These are phyloP conservation scores for Aspergillus sergii DNA, from an alignment of 2,329 filamentous ascomycete species.

Conservation along the genomic window DNA sequence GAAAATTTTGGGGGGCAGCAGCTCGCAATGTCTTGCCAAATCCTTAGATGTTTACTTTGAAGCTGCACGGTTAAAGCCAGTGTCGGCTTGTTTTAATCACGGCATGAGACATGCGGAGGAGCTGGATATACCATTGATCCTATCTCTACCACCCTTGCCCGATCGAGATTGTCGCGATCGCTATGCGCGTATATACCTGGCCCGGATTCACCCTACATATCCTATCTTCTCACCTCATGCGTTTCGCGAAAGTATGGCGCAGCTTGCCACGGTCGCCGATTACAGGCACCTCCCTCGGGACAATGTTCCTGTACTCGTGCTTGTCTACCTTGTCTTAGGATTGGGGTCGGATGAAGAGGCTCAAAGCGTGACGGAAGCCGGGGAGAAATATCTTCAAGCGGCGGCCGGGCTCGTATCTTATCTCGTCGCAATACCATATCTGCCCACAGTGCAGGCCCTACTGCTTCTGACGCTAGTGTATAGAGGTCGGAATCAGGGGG, in stretches of 20 bases:
- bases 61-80: conserved; percentile 12
- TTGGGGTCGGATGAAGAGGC: conserved; percentile 15
- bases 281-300: conserved; percentile 7
- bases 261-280: not conserved
- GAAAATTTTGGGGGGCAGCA: conserved; percentile 19
- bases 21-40: conserved; percentile 20
- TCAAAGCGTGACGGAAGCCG: conserved; percentile 12
- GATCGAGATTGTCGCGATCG: not conserved
- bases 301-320: conserved; percentile 4
- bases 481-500: conserved; percentile 16
- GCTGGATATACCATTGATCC: conserved; percentile 9
- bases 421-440: conserved; percentile 16
- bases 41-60: conserved; percentile 21
- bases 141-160: conserved; percentile 14
- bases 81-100: conserved; percentile 17
- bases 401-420: conserved; percentile 15
- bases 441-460: conserved; percentile 16
- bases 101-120: conserved; percentile 20
- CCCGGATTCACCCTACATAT: conserved; percentile 16
- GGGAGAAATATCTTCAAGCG: conserved; percentile 15
- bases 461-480: conserved; percentile 15
- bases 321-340: conserved; percentile 16
- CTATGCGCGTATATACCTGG: conserved; percentile 5
- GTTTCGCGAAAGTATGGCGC: conserved; percentile 5
- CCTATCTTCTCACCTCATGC: conserved; percentile 3